A percentile compares a stretch with the other conserved stretches of the same genome.
phyloP scores from a whole-genome alignment of 176 grass and related monocot species.

The Saccharum officinarum region DNA sequence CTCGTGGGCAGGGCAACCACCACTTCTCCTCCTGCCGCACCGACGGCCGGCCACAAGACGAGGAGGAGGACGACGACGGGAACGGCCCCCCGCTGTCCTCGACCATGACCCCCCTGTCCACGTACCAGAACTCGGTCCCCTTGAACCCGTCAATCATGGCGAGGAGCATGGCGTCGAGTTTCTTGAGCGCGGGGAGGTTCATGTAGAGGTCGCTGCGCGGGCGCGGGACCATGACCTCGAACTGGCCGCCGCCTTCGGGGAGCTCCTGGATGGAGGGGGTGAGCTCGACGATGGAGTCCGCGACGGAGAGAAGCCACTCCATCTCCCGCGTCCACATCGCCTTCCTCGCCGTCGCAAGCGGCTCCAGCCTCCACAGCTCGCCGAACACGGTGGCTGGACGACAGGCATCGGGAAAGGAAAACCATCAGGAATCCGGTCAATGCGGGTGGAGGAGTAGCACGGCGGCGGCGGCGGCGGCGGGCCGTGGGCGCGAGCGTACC shows the following conservation, averaged over 20 bases:
- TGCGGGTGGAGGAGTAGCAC: not conserved
- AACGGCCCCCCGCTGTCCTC: constrained; percentile 67
- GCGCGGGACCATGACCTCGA: constrained; percentile 95
- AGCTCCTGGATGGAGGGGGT: constrained; percentile 90
- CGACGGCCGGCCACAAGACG: constrained; percentile 59
- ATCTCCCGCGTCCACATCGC: constrained; percentile 96
- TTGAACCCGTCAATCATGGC: constrained; percentile 83
- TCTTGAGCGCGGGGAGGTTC: constrained; percentile 96
- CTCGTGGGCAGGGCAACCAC: constrained; percentile 90
- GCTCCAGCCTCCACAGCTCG: constrained; percentile 97
- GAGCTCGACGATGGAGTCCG: constrained; percentile 94
- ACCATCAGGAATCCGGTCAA: constrained; percentile 14
- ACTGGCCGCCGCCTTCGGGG: constrained; percentile 71
- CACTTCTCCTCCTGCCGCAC: constrained; percentile 98
- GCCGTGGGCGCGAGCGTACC: constrained; percentile 32
- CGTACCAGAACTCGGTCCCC: constrained; percentile 92
- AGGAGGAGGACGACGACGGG: constrained; percentile 51
- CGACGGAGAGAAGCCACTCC: constrained; percentile 91
- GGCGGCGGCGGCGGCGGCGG: not conserved
- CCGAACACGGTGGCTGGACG: constrained; percentile 86
- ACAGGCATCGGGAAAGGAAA: not conserved
- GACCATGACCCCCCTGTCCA: constrained; percentile 80
- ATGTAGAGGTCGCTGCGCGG: constrained; percentile 87
- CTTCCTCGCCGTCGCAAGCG: constrained; percentile 78
- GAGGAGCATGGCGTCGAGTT: constrained; percentile 95